Evolutionary conservation across 2,329 filamentous ascomycete species (phyloP).

Genomic region (Drechslerella stenobrocha): DNA sequence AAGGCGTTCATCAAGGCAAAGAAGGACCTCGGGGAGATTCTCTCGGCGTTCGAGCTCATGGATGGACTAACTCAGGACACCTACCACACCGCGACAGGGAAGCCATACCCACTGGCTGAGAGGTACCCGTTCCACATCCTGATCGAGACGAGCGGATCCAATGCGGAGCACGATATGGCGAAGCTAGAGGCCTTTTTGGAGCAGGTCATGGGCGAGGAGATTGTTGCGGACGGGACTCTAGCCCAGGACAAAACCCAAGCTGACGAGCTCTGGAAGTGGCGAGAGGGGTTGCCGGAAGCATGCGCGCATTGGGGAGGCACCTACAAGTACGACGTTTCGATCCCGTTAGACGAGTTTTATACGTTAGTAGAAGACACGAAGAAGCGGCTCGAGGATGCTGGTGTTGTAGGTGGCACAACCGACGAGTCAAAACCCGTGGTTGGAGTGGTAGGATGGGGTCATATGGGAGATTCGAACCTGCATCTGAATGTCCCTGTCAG

Average conservation of each 20-base stretch:
- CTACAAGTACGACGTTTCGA: conserved; percentile 98
- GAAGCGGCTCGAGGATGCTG: conserved; percentile 70
- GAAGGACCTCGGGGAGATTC: conserved; percentile 84
- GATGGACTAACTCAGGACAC: conserved; percentile 79
- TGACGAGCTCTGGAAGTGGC: conserved; percentile 82
- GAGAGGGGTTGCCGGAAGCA: conserved; percentile 88
- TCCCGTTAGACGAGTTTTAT: conserved; percentile 86
- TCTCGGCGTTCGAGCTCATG: conserved; percentile 98
- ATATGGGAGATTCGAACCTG: conserved; percentile 96
- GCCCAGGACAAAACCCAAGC: conserved; percentile 93
- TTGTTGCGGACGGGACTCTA: conserved; percentile 85
- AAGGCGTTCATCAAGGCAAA: conserved; percentile 86
- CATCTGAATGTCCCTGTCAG: conserved; percentile 87
- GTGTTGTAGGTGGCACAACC: conserved; percentile 62
- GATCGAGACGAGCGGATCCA: conserved; percentile 93
- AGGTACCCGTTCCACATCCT: conserved; percentile 89
- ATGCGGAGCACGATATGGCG: conserved; percentile 78
- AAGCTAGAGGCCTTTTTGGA: conserved; percentile 91
- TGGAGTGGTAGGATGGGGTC: conserved; percentile 91
- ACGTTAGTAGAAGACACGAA: conserved; percentile 82
- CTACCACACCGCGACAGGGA: conserved; percentile 72
- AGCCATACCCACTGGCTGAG: conserved; percentile 75
- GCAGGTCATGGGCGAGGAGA: conserved; percentile 82
- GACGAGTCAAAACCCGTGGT: conserved; percentile 74
- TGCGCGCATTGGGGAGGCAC: conserved; percentile 88